Evolutionary conservation across 2,329 filamentous ascomycete genomes (phyloP).

Genomic region (Cercospora sp.): DNA sequence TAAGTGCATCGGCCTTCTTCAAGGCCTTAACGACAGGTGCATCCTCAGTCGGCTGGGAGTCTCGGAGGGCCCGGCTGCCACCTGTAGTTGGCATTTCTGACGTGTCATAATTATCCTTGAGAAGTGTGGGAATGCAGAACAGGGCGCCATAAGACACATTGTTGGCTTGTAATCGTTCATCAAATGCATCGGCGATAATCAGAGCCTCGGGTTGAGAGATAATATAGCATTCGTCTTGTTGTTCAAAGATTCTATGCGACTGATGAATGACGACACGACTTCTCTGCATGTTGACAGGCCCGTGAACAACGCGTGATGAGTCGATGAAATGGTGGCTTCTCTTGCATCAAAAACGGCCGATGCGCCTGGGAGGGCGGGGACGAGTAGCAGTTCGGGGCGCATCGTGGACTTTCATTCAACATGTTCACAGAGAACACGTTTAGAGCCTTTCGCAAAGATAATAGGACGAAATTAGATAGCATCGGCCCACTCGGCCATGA

Average conservation of each 20-base stretch:
- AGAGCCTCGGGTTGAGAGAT: conserved; percentile 54
- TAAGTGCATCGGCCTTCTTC: conserved; percentile 38
- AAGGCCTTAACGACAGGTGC: conserved; percentile 35
- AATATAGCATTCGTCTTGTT: conserved; percentile 60
- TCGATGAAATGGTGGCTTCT: conserved; percentile 60
- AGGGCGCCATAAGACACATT: conserved; percentile 53
- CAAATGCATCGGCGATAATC: conserved; percentile 52
- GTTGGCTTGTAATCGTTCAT: conserved; percentile 49
- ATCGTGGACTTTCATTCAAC: background rate
- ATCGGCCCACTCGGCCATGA: background rate
- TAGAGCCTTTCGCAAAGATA: background rate
- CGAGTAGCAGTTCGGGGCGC: background rate
- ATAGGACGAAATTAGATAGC: background rate
- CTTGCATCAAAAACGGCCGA: conserved; percentile 51
- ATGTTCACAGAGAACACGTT: background rate
- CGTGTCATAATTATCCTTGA: conserved; percentile 67
- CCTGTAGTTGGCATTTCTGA: conserved; percentile 59
- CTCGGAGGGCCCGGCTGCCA: conserved; percentile 53
- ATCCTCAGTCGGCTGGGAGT: conserved; percentile 47
- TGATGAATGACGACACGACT: conserved; percentile 57
- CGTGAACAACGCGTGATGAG: conserved; percentile 58
- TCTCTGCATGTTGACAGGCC: conserved; percentile 56
- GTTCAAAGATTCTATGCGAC: conserved; percentile 60
- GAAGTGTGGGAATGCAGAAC: conserved; percentile 62
- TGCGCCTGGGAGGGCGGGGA: background rate